phyloP scores from a whole-genome alignment of 352 stramenopile species.

The Elongisporangium prolatum region DNA sequence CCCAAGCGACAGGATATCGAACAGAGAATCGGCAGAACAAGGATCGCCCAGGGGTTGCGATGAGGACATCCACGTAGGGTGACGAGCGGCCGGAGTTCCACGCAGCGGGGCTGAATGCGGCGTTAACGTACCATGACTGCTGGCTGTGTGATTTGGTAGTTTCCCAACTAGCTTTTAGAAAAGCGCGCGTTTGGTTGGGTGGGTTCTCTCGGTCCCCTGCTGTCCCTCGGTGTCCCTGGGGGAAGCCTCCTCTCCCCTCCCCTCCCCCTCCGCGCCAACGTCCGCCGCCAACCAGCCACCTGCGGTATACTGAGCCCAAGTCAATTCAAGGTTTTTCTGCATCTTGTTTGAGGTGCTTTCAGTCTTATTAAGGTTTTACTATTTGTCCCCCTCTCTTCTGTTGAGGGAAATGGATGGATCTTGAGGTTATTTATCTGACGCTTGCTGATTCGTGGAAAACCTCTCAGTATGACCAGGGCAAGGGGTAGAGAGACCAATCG shows the following conservation, averaged over 20 bases:
- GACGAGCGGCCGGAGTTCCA: not conserved
- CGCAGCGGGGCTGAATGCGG: not conserved
- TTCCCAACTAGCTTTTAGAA: constrained; percentile 15
- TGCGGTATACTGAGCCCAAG: constrained; percentile 24
- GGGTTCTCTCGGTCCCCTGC: not conserved
- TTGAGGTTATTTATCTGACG: constrained; percentile 24
- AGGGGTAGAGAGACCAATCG: not conserved
- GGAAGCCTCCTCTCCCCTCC: not conserved
- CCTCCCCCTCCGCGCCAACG: constrained; percentile 8
- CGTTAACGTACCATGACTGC: constrained; percentile 16
- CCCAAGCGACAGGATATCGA: not conserved
- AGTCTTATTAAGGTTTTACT: not conserved
- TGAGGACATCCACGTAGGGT: not conserved
- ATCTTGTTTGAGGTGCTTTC: not conserved
- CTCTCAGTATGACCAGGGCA: not conserved
- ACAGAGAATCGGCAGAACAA: not conserved
- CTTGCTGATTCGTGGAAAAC: constrained; percentile 17
- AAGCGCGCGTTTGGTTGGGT: not conserved
- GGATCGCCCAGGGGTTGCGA: not conserved
- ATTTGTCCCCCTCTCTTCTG: not conserved
- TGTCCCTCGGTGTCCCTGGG: not conserved
- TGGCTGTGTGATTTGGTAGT: constrained; percentile 14
- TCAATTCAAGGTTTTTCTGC: constrained; percentile 8
- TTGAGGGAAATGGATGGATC: not conserved
- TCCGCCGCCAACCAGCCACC: constrained; percentile 35